Evolutionary conservation across 305 asterid species (phyloP).

Genomic region (Striga hermonthica): DNA sequence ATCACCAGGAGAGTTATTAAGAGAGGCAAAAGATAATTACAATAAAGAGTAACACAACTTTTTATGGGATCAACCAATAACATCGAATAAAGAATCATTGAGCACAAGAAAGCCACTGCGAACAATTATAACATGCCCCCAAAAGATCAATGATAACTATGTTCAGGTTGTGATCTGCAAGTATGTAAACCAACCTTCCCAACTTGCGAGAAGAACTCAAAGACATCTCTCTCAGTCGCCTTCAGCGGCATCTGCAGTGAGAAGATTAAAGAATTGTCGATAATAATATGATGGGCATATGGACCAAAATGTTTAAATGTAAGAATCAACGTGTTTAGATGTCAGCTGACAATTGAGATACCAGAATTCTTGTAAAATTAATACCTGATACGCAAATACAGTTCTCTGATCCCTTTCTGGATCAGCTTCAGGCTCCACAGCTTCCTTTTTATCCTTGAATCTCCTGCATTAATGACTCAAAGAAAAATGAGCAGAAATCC

Average conservation of each 20-base stretch:
- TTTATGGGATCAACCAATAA: not conserved
- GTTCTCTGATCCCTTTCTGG: conserved; percentile 99
- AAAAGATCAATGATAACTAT: not conserved
- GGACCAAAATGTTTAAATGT: not conserved
- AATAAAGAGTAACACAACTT: no score
- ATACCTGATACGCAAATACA: conserved; percentile 93
- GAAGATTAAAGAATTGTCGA: conserved; percentile 20
- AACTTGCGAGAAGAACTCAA: conserved; percentile 88
- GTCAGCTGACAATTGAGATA: not conserved
- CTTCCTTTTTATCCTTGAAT: conserved; percentile 88
- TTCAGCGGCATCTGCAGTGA: conserved; percentile 88
- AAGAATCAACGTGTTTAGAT: not conserved
- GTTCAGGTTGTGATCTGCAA: conserved; percentile 1
- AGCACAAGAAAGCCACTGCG: not conserved
- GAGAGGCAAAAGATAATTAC: not conserved
- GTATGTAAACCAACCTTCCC: conserved; percentile 66
- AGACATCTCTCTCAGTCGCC: conserved; percentile 95
- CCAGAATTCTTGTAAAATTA: conserved; percentile 14
- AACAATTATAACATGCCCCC: conserved; percentile 4
- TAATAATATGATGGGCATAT: not conserved
- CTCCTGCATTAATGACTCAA: conserved; percentile 79
- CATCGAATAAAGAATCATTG: not conserved
- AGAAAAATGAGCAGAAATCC: conserved; percentile 48
- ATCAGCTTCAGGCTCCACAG: conserved; percentile 93
- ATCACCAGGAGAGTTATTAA: conserved; percentile 8